Conservation (phyloP, 1,139 yeast genomes). For the Debaryomyces fabryi region DNA sequence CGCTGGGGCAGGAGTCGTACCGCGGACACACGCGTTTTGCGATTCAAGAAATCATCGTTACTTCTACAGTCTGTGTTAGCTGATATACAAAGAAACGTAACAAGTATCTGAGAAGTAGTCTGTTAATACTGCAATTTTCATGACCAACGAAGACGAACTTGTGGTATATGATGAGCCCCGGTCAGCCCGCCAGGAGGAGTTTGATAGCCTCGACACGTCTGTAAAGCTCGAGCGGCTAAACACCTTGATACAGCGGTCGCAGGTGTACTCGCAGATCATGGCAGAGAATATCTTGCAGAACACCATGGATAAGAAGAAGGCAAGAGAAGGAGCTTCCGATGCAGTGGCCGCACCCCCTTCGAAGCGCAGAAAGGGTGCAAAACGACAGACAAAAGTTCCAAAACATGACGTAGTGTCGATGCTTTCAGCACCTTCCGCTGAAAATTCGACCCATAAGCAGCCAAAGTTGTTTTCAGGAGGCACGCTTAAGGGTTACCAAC, state of each 20-base stretch:
- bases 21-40: not conserved
- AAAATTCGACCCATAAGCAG: constrained; percentile 41
- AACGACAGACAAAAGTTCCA: constrained; percentile 11
- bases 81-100: not conserved
- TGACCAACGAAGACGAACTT: constrained; percentile 11
- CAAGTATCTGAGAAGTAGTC: not conserved
- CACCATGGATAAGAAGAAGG: constrained; percentile 23
- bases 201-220: constrained; percentile 42
- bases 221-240: constrained; percentile 63
- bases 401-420: constrained; percentile 26
- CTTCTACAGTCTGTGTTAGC: not conserved
- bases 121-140: not conserved
- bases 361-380: constrained; percentile 4
- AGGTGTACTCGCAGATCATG: constrained; percentile 79
- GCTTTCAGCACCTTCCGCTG: constrained; percentile 19
- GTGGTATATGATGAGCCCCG: constrained; percentile 6
- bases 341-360: constrained; percentile 6
- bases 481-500: constrained; percentile 75
- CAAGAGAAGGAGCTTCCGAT: constrained; percentile 16
- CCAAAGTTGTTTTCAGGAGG: constrained; percentile 73
- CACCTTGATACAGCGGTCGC: constrained; percentile 77
- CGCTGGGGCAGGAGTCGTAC: not conserved
- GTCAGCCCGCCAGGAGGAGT: constrained; percentile 38
- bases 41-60: not conserved
- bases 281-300: constrained; percentile 70